phyloP scores from a whole-genome alignment of 805 yeast species.

The Wickerhamomyces subpelliculosus region DNA sequence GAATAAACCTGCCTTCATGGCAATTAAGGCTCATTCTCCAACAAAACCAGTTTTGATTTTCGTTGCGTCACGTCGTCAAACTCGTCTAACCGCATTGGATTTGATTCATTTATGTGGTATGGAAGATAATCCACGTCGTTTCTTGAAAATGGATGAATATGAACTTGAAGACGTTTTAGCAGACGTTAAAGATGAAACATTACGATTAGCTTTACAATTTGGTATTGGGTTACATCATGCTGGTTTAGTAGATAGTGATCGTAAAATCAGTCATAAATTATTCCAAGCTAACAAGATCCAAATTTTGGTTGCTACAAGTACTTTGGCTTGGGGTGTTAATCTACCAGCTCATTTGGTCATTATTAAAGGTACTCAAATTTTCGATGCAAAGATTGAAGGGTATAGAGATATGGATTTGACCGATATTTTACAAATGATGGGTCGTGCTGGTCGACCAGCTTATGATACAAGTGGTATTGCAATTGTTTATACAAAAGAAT shows the following conservation, averaged over 20 bases:
- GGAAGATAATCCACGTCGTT: constrained; percentile 49
- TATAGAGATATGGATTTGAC: constrained; percentile 88
- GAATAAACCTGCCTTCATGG: constrained; percentile 72
- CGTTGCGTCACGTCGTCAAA: constrained; percentile 95
- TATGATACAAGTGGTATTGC: constrained; percentile 91
- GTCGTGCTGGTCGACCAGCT: constrained; percentile 99
- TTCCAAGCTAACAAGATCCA: constrained; percentile 79
- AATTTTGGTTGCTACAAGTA: constrained; percentile 91
- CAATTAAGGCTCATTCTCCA: constrained; percentile 54
- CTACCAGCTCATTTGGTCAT: constrained; percentile 94
- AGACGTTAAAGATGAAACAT: constrained; percentile 66
- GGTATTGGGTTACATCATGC: constrained; percentile 98
- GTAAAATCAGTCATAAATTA: constrained; percentile 82
- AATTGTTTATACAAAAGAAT: constrained; percentile 77
- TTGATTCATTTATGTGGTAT: constrained; percentile 65
- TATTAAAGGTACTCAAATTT: constrained; percentile 93
- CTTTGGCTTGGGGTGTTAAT: constrained; percentile 97
- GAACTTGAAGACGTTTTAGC: constrained; percentile 53
- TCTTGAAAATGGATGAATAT: constrained; percentile 50
- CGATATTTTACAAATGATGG: constrained; percentile 95
- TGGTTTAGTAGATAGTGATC: constrained; percentile 86
- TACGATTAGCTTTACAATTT: constrained; percentile 66
- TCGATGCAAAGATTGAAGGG: constrained; percentile 92
- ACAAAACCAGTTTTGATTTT: constrained; percentile 93
- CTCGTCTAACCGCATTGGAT: constrained; percentile 75